phyloP scores from a whole-genome alignment of 345 rosid species.

The Combretum micranthum region DNA sequence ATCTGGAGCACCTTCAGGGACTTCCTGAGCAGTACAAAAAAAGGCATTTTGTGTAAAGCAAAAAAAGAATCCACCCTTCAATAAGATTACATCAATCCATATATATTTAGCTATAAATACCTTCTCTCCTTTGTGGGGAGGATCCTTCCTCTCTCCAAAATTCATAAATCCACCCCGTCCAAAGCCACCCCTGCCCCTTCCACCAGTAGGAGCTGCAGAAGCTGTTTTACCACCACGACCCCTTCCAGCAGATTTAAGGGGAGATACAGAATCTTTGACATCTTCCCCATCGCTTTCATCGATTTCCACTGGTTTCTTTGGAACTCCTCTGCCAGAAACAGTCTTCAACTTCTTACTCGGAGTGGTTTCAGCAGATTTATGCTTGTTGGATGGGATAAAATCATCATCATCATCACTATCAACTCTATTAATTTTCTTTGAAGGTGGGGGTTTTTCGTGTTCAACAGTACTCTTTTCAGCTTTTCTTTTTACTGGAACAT shows the following conservation, averaged over 20 bases:
- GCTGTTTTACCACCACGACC: conserved; percentile 81
- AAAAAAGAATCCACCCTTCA: not conserved
- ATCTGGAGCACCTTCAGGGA: conserved; percentile 88
- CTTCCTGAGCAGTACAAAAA: conserved; percentile 56
- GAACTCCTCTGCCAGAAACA: conserved; percentile 56
- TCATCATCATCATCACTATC: conserved; percentile 55
- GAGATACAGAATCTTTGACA: conserved; percentile 42
- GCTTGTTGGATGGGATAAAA: conserved; percentile 44
- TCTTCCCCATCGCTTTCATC: conserved; percentile 59
- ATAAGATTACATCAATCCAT: not conserved
- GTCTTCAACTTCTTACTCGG: conserved; percentile 81
- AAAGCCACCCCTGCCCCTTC: conserved; percentile 82
- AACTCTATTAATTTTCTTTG: conserved; percentile 40
- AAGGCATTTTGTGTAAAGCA: conserved; percentile 11
- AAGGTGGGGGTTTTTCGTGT: conserved; percentile 37
- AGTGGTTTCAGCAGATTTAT: conserved; percentile 34
- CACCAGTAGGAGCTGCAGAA: conserved; percentile 48
- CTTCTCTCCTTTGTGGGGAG: conserved; percentile 99
- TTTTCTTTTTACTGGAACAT: conserved; percentile 66
- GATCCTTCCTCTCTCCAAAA: conserved; percentile 96
- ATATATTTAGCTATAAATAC: conserved; percentile 37
- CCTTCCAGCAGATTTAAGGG: conserved; percentile 63
- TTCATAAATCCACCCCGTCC: conserved; percentile 91
- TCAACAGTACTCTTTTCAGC: conserved; percentile 28
- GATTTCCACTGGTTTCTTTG: conserved; percentile 38